Conservation (phyloP, 768 basidiomycete genomes). For the Lentinula detonsa region DNA sequence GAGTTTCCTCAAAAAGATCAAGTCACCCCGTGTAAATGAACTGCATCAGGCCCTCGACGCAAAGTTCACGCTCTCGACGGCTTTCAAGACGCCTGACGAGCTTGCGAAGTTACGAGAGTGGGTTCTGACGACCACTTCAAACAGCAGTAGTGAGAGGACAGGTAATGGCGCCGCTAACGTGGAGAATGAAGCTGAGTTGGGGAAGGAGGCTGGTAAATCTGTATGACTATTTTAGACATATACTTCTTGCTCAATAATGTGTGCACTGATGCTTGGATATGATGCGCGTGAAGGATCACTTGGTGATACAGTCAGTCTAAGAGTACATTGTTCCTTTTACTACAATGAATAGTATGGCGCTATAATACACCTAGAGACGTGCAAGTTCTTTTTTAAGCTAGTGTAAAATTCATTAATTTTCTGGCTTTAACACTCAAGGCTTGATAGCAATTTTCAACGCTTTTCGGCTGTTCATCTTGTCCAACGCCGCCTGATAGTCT, state of each 20-base stretch:
- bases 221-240: not conserved
- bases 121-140: not conserved
- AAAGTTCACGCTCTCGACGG: slow-evolving; percentile 37
- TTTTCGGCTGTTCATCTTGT: slow-evolving; percentile 64
- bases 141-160: not conserved
- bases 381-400: not conserved
- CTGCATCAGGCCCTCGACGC: slow-evolving; percentile 34
- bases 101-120: slow-evolving; percentile 21
- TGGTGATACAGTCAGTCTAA: too few relatives aligned
- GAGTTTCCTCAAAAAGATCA: slow-evolving; percentile 28
- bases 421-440: slow-evolving; percentile 27
- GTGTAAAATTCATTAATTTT: not conserved
- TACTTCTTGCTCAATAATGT: not conserved
- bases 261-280: not conserved
- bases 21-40: slow-evolving; percentile 35
- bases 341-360: too few relatives aligned
- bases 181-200: slow-evolving; percentile 1
- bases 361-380: not conserved
- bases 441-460: slow-evolving; percentile 60
- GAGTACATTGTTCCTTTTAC: too few relatives aligned
- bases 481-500: slow-evolving; percentile 63
- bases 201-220: not conserved
- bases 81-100: slow-evolving; percentile 41
- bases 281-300: too few relatives aligned
- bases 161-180: not conserved